Conservation (phyloP, 2,329 filamentous ascomycete species). For the Pseudocercospora fuligena region DNA sequence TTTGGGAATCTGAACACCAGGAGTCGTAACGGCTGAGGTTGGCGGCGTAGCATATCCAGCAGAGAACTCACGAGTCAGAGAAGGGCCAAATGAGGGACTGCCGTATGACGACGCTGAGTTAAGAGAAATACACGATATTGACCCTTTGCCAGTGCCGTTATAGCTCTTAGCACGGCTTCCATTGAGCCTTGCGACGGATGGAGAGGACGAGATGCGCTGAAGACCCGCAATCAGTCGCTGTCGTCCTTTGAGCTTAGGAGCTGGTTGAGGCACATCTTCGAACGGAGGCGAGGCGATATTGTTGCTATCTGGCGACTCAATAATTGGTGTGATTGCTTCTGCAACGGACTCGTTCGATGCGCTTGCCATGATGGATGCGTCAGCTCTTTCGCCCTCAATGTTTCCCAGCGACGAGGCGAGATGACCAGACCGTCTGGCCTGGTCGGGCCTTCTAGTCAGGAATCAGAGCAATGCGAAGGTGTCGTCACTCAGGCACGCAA, state of each 20-base stretch:
- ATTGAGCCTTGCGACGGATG: constrained; percentile 68
- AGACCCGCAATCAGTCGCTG: constrained; percentile 73
- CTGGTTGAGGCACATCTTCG: constrained; percentile 41
- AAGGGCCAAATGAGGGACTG: constrained; percentile 58
- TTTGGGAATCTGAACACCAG: constrained; percentile 51
- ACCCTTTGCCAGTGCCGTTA: constrained; percentile 65
- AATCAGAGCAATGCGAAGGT: background rate
- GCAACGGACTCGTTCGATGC: constrained; percentile 26
- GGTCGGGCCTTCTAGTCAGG: constrained; percentile 4
- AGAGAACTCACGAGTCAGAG: constrained; percentile 62
- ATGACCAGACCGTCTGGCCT: constrained; percentile 8
- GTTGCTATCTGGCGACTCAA: constrained; percentile 30
- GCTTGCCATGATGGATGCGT: constrained; percentile 23
- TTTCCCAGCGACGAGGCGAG: background rate
- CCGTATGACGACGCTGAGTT: constrained; percentile 57
- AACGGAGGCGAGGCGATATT: constrained; percentile 34
- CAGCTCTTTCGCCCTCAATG: constrained; percentile 1
- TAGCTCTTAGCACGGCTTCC: constrained; percentile 69
- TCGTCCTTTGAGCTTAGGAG: constrained; percentile 68
- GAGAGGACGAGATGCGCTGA: constrained; percentile 81
- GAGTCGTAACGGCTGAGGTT: constrained; percentile 56
- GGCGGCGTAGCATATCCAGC: constrained; percentile 62
- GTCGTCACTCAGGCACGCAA: background rate
- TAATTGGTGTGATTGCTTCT: constrained; percentile 21
- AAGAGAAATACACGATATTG: constrained; percentile 68